phyloP scores from a whole-genome alignment of 225 moss, liverwort and hornwort genomes.

The Neckera pumila region DNA sequence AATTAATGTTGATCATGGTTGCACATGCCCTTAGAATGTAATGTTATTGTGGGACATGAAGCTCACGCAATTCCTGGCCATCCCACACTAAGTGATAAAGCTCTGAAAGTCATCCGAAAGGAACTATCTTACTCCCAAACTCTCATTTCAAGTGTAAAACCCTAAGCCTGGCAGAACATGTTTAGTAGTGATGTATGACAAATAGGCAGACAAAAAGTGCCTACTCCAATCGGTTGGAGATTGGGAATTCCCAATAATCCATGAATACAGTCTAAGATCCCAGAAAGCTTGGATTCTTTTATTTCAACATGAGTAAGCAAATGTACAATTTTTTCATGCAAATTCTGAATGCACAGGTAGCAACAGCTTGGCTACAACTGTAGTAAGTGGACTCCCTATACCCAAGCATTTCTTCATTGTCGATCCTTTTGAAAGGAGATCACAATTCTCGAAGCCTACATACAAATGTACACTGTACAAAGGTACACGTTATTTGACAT shows the following conservation, averaged over 20 bases:
- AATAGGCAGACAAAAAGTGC: neutral
- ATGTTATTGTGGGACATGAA: neutral
- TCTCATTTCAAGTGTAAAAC: neutral
- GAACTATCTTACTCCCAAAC: neutral
- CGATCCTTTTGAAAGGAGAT: neutral
- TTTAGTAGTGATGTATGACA: neutral
- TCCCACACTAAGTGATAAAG: neutral
- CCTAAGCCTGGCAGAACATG: neutral
- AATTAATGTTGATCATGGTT: neutral
- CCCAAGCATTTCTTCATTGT: constrained; percentile 1
- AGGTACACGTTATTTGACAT: neutral
- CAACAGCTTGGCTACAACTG: neutral
- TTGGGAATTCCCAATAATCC: neutral
- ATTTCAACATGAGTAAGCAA: neutral
- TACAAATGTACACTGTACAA: constrained; percentile 2
- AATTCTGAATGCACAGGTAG: neutral
- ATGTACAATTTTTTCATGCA: neutral
- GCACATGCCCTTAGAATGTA: neutral
- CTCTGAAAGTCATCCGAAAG: neutral
- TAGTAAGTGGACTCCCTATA: neutral
- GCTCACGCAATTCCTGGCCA: no score
- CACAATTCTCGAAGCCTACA: neutral
- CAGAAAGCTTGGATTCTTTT: neutral
- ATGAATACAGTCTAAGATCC: neutral
- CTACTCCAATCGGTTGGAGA: neutral